Evolutionary conservation across 2,329 filamentous ascomycete species (phyloP).

Genomic region (Beauveria bassiana): DNA sequence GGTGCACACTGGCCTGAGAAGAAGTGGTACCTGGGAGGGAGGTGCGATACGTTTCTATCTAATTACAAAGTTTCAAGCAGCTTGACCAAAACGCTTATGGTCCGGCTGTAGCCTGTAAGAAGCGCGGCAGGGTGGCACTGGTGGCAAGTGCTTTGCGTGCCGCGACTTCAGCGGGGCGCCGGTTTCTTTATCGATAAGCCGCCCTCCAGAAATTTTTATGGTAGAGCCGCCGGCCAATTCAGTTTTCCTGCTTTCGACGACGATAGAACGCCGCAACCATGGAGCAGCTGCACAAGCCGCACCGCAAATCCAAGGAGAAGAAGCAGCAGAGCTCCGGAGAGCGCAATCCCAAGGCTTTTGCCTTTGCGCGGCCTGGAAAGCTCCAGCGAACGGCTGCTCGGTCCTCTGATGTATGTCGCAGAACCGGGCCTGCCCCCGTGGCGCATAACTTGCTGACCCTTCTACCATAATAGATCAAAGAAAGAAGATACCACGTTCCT

Average conservation of each 20-base stretch:
- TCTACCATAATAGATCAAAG: slow-evolving; percentile 59
- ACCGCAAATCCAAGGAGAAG: slow-evolving; percentile 84
- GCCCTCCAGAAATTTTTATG: slow-evolving; percentile 11
- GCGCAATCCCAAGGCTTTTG: slow-evolving; percentile 83
- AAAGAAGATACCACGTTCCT: slow-evolving; percentile 92
- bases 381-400: slow-evolving; percentile 67
- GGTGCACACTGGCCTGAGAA: too few relatives aligned
- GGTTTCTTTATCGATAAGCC: slow-evolving; percentile 9
- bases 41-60: too few relatives aligned
- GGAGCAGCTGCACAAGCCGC: slow-evolving; percentile 84
- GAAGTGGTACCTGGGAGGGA: too few relatives aligned
- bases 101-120: too few relatives aligned
- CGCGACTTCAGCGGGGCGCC: background rate
- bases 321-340: slow-evolving; percentile 53
- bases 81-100: too few relatives aligned
- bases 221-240: background rate
- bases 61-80: too few relatives aligned
- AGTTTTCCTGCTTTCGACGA: slow-evolving; percentile 3
- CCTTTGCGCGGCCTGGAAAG: slow-evolving; percentile 73
- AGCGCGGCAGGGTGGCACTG: too few relatives aligned
- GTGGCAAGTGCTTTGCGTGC: too few relatives aligned
- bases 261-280: slow-evolving; percentile 38
- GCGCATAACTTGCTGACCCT: slow-evolving; percentile 18
- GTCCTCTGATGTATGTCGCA: slow-evolving; percentile 55
- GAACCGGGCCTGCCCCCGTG: background rate